Evolutionary conservation across 169 alveolate genomes (phyloP).

Genomic region (Plasmodium adleri): DNA sequence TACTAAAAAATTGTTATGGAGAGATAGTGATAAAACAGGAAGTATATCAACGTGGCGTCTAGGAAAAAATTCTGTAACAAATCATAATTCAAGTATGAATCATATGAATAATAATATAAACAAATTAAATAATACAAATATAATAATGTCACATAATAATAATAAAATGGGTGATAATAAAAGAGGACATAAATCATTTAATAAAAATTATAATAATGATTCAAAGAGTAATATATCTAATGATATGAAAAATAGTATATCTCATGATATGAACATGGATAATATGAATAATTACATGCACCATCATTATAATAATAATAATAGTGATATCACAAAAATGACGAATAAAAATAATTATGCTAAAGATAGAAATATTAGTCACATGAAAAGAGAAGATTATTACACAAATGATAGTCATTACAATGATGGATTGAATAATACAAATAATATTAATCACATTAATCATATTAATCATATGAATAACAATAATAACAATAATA

Average conservation of each 20-base stretch:
- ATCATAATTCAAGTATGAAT: background rate
- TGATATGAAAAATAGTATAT: background rate
- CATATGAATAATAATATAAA: too few species aligned
- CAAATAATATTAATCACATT: background rate
- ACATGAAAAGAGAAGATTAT: slow-evolving; percentile 26
- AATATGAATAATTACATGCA: too few species aligned
- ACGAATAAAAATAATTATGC: background rate
- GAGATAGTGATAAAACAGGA: background rate
- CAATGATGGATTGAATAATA: background rate
- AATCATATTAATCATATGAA: background rate
- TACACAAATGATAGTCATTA: too few species aligned
- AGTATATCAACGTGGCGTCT: slow-evolving; percentile 12
- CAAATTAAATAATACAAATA: too few species aligned
- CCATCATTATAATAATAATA: too few species aligned
- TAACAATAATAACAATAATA: background rate
- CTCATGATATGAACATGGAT: background rate
- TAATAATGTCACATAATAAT: too few species aligned
- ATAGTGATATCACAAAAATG: background rate
- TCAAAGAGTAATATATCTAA: background rate
- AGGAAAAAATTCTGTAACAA: background rate
- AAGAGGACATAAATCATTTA: slow-evolving; percentile 1
- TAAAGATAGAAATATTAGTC: slow-evolving; percentile 11
- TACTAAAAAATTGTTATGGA: slow-evolving; percentile 25
- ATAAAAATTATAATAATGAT: slow-evolving; percentile 19
- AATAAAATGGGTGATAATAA: background rate